Evolutionary conservation across 495 filamentous ascomycete species (phyloP).

Genomic region (Penicillium chermesinum): DNA sequence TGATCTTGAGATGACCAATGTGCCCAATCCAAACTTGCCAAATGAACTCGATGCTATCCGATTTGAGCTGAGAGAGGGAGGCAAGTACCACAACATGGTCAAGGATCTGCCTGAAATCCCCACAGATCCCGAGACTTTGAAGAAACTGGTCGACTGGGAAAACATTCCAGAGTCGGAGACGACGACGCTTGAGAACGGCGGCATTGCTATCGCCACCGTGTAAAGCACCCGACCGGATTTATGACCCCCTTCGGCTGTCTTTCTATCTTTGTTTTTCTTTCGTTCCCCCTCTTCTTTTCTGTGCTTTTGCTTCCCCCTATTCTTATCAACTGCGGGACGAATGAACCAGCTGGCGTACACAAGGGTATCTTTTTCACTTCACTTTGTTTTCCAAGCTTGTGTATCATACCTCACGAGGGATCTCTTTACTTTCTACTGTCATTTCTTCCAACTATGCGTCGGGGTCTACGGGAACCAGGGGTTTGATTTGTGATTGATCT

Average conservation of each 20-base stretch:
- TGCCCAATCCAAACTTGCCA: slow-evolving; percentile 4
- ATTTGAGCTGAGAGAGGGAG: background rate
- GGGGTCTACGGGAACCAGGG: background rate
- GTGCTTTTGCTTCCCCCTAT: slow-evolving; percentile 13
- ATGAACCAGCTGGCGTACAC: slow-evolving; percentile 17
- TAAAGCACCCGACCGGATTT: slow-evolving; percentile 7
- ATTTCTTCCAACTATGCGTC: slow-evolving; percentile 3
- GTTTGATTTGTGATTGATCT: background rate
- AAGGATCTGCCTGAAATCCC: background rate
- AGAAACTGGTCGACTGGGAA: slow-evolving; percentile 16
- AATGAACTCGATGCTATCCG: background rate
- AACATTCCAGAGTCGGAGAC: slow-evolving; percentile 32
- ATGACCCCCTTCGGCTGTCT: background rate
- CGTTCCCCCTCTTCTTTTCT: slow-evolving; percentile 6
- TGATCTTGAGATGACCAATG: too few species aligned
- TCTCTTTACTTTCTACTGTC: slow-evolving; percentile 4
- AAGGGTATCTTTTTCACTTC: slow-evolving; percentile 7
- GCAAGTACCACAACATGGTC: background rate
- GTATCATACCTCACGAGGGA: slow-evolving; percentile 22
- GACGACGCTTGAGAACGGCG: slow-evolving; percentile 23
- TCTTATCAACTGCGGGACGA: slow-evolving; percentile 4
- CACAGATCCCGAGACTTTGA: background rate
- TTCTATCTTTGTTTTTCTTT: background rate
- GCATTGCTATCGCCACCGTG: slow-evolving; percentile 24
- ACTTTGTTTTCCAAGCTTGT: slow-evolving; percentile 16